These are phyloP conservation scores for Coemansia nantahalensis DNA, from an alignment of 192 early-diverging fungal genomes.

Conservation along the genomic window DNA sequence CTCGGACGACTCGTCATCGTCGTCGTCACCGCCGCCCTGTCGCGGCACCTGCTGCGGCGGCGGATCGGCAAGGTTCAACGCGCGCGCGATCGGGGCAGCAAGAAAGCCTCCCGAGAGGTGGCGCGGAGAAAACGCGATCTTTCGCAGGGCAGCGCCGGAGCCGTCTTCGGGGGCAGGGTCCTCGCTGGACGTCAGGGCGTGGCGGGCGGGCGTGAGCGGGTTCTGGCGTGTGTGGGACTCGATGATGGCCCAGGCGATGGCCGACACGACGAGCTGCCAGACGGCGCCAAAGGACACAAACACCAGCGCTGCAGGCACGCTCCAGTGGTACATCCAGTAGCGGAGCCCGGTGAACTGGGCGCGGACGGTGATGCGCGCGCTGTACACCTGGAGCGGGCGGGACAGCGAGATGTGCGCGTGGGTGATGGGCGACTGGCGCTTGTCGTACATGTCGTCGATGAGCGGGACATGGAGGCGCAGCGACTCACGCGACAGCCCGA, in stretches of 20 bases:
- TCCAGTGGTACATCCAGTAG: conserved; percentile 79
- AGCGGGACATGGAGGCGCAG: conserved; percentile 52
- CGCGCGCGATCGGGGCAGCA: neutral
- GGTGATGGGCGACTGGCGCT: conserved; percentile 49
- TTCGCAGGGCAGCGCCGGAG: neutral
- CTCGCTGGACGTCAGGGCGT: neutral
- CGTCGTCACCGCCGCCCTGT: neutral
- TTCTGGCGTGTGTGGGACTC: conserved; percentile 29
- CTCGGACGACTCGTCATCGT: neutral
- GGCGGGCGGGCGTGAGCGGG: too few species aligned
- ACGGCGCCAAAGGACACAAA: conserved; percentile 58
- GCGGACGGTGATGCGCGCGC: conserved; percentile 43
- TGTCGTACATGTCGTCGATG: conserved; percentile 55
- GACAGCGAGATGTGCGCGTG: conserved; percentile 53
- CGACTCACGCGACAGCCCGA: conserved; percentile 48
- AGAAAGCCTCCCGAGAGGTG: neutral
- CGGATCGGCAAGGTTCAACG: conserved; percentile 5
- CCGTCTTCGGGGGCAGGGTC: too few species aligned
- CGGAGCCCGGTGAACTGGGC: conserved; percentile 66
- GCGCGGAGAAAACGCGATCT: neutral
- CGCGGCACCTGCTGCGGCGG: neutral
- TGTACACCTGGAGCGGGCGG: conserved; percentile 58
- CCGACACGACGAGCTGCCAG: conserved; percentile 52
- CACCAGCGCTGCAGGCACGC: conserved; percentile 55
- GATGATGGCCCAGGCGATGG: conserved; percentile 45